A percentile compares a stretch with the other conserved stretches of the same genome.
Conservation (phyloP, 192 early-diverging fungal genomes). For the Coemansia sp. region DNA sequence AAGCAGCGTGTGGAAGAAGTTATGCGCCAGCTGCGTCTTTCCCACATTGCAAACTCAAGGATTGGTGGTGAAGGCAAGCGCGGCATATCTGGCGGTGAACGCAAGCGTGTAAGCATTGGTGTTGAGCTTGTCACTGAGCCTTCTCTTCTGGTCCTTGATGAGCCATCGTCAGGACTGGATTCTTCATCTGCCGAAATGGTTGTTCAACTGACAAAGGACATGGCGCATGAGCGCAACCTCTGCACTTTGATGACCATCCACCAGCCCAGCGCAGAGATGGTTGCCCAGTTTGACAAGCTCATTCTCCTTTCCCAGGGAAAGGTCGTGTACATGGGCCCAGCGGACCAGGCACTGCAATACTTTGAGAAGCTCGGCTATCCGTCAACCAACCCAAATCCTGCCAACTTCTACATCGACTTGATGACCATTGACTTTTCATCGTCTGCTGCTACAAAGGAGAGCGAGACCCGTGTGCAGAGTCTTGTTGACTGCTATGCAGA, state of each 20-base stretch:
- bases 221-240: constrained; percentile 58
- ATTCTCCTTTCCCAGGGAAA: constrained; percentile 65
- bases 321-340: constrained; percentile 59
- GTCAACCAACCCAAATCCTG: constrained; percentile 57
- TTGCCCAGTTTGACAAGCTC: constrained; percentile 72
- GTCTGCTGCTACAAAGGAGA: constrained; percentile 21
- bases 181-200: constrained; percentile 19
- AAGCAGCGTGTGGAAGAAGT: constrained; percentile 61
- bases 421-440: constrained; percentile 46
- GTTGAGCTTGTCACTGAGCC: constrained; percentile 58
- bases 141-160: too few relatives aligned
- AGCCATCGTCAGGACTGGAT: constrained; percentile 52
- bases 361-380: constrained; percentile 39
- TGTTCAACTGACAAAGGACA: constrained; percentile 54
- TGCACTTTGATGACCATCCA: constrained; percentile 62
- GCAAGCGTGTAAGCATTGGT: constrained; percentile 13
- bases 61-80: constrained; percentile 39
- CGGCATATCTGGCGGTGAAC: constrained; percentile 57
- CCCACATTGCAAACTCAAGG: constrained; percentile 57
- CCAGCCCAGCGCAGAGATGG: constrained; percentile 70
- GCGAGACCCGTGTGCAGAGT: constrained; percentile 28
- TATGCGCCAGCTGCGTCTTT: constrained; percentile 62
- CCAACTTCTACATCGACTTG: constrained; percentile 39
- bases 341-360: constrained; percentile 15
- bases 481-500: constrained; percentile 21